Percentiles rank a stretch among this genome's conserved stretches.
Evolutionary conservation across 2,329 filamentous ascomycete genomes (phyloP).

Genomic region (Neopestalotiopsis rosae): DNA sequence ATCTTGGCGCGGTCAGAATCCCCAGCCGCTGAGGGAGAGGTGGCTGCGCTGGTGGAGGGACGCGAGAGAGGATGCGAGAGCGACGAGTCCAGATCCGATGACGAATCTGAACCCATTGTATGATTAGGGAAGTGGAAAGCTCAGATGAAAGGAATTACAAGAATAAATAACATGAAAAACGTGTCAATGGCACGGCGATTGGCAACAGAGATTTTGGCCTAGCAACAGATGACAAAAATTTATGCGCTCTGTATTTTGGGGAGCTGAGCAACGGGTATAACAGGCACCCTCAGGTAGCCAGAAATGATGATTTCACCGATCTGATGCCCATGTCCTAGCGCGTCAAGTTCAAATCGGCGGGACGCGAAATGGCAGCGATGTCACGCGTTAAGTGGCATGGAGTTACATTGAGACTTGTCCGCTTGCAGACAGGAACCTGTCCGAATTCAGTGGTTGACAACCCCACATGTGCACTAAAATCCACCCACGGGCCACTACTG

Average conservation of each 20-base stretch:
- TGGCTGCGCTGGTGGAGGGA: constrained; percentile 27
- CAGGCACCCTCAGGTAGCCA: neutral
- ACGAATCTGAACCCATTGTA: constrained; percentile 17
- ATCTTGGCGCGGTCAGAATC: constrained; percentile 27
- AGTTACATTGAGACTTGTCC: neutral
- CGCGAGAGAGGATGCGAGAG: constrained; percentile 20
- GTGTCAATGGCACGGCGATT: neutral
- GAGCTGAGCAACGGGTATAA: neutral
- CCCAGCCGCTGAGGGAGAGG: constrained; percentile 28
- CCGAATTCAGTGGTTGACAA: neutral
- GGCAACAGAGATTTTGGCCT: neutral
- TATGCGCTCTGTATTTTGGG: too few relatives aligned
- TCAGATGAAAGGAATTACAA: neutral
- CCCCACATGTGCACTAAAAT: neutral
- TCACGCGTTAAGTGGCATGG: constrained; percentile 37
- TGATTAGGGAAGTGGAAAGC: neutral
- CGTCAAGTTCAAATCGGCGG: constrained; percentile 24
- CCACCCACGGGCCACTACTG: neutral
- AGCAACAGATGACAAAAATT: neutral
- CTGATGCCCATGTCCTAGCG: constrained; percentile 28
- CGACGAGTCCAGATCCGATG: constrained; percentile 14
- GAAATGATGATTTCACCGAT: constrained; percentile 34
- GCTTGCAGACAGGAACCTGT: constrained; percentile 7
- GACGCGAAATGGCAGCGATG: constrained; percentile 36
- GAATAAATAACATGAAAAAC: neutral